Conservation (phyloP, 1,139 yeast species). For the Scheffersomyces segobiensis region DNA sequence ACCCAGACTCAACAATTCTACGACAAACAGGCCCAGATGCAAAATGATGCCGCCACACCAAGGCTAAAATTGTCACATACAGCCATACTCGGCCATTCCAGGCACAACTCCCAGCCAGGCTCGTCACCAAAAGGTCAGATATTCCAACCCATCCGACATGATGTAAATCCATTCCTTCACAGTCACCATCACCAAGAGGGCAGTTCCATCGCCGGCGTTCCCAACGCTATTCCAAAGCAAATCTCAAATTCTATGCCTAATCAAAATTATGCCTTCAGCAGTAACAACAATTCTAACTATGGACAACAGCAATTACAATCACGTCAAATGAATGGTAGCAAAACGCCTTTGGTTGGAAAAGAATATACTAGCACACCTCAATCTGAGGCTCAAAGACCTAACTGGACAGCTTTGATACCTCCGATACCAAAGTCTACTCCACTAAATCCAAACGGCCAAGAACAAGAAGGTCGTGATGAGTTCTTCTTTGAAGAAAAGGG, state of each 20-base stretch:
- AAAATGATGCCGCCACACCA: background rate
- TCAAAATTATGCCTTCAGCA: background rate
- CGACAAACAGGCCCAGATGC: background rate
- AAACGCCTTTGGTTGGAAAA: background rate
- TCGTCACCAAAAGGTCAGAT: background rate
- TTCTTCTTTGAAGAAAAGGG: background rate
- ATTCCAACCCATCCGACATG: background rate
- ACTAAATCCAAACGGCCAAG: slow-evolving; percentile 2
- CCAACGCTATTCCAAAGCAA: background rate
- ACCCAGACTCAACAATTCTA: background rate
- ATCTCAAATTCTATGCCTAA: background rate
- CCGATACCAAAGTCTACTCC: slow-evolving; percentile 24
- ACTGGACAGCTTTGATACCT: slow-evolving; percentile 30
- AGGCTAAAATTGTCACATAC: background rate
- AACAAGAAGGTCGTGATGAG: background rate
- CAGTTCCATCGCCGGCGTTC: background rate
- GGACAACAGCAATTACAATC: slow-evolving; percentile 1
- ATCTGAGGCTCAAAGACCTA: slow-evolving; percentile 5
- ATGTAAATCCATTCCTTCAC: background rate
- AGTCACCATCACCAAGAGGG: background rate
- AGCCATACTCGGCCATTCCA: background rate
- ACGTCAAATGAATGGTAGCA: slow-evolving; percentile 5
- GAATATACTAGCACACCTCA: background rate
- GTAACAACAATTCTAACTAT: background rate
- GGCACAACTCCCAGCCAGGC: background rate